A percentile compares a stretch with the other conserved stretches of the same genome.
Conservation (phyloP, 179 eudicot genomes). For the Camellia oleifera region DNA sequence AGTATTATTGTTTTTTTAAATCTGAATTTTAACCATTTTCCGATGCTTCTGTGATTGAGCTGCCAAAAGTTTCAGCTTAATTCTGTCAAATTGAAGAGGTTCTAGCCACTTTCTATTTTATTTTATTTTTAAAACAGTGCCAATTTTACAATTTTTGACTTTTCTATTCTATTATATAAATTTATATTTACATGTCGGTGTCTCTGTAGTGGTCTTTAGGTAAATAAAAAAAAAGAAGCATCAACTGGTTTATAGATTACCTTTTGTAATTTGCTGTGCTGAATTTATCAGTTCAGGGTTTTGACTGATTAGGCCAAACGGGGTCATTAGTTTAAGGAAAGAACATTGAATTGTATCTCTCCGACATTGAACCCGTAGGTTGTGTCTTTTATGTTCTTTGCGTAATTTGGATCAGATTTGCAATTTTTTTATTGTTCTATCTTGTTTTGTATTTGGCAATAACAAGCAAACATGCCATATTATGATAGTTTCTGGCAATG, state of each 20-base stretch:
- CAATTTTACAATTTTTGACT: not conserved
- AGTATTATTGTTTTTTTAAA: not conserved
- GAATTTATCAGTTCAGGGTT: not conserved
- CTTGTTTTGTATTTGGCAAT: not conserved
- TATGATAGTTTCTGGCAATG: no score
- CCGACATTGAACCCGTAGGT: not conserved
- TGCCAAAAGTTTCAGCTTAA: not conserved
- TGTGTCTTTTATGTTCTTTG: not conserved
- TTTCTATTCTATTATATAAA: no score
- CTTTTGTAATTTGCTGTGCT: not conserved
- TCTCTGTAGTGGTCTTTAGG: not conserved
- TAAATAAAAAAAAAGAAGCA: not conserved
- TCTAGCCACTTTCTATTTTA: not conserved
- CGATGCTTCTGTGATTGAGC: not conserved
- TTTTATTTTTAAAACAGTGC: not conserved
- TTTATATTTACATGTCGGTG: not conserved
- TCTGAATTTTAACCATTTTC: not conserved
- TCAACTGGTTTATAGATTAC: constrained; percentile 1
- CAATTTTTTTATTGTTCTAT: constrained; percentile 1
- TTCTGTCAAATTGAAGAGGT: not conserved
- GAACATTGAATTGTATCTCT: not conserved
- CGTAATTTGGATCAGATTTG: constrained; percentile 4
- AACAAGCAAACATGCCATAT: not conserved
- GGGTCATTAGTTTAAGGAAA: not conserved
- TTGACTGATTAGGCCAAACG: not conserved